A percentile compares a stretch with the other conserved stretches of the same genome.
These are phyloP conservation scores for Aspergillus sergii DNA, from an alignment of 2,329 filamentous ascomycete species.

Conservation along the genomic window DNA sequence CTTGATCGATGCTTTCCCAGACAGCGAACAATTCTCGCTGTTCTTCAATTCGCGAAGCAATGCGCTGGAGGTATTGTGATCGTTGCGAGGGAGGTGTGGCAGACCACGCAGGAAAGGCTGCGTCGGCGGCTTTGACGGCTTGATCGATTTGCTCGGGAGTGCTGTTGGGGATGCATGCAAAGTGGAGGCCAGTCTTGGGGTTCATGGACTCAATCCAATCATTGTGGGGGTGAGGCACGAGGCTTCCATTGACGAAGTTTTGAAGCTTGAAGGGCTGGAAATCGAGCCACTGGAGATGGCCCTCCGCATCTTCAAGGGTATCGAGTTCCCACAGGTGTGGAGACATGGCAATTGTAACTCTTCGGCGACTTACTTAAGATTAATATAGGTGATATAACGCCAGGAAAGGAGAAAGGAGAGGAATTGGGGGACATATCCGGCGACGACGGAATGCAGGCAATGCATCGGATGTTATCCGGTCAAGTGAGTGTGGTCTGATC, in stretches of 20 bases:
- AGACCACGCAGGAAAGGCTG: constrained; percentile 20
- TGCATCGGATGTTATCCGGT: constrained; percentile 1
- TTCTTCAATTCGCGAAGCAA: constrained; percentile 15
- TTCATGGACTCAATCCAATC: constrained; percentile 8
- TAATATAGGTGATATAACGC: not conserved
- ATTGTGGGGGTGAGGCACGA: not conserved
- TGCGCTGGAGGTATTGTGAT: constrained; percentile 15
- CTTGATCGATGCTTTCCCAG: constrained; percentile 24
- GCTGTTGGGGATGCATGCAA: constrained; percentile 14
- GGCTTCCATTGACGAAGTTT: constrained; percentile 12
- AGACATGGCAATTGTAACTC: constrained; percentile 1
- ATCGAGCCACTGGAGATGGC: constrained; percentile 3
- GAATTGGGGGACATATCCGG: constrained; percentile 1
- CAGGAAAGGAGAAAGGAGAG: not conserved
- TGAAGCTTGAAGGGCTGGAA: constrained; percentile 13
- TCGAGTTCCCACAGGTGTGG: constrained; percentile 9
- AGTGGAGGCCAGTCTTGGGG: constrained; percentile 13
- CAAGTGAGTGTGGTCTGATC: not conserved
- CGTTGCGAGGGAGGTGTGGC: constrained; percentile 15
- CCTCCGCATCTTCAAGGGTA: constrained; percentile 13
- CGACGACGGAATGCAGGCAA: not conserved
- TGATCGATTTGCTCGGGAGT: constrained; percentile 13
- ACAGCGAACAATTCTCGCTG: constrained; percentile 18
- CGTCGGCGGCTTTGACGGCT: constrained; percentile 18
- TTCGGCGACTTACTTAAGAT: not conserved